A percentile compares a stretch with the other conserved stretches of the same genome.
phyloP scores from a whole-genome alignment of 306 rosid genomes.

The Dryas alaskensis region DNA sequence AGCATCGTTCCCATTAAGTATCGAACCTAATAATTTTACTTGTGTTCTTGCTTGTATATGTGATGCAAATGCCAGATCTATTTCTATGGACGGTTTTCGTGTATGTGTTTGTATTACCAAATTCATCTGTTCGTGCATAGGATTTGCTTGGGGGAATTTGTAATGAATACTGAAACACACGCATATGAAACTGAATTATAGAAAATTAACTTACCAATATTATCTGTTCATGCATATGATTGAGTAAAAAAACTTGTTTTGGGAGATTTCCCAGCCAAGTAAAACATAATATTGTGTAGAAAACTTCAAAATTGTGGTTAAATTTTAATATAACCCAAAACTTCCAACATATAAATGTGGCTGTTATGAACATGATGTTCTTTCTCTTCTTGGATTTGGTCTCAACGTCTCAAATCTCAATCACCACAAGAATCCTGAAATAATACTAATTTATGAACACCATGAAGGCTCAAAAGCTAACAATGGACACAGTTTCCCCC shows the following conservation, averaged over 20 bases:
- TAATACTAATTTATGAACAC: too few species aligned
- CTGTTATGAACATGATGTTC: too few species aligned
- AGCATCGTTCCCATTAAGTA: neutral
- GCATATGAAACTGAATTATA: neutral
- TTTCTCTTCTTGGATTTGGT: neutral
- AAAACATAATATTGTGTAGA: neutral
- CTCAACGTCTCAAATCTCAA: neutral
- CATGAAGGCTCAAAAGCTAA: neutral
- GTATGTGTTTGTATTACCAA: neutral
- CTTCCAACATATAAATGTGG: too few species aligned
- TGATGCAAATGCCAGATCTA: neutral
- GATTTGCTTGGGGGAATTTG: neutral
- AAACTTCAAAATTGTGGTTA: neutral
- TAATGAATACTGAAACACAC: neutral
- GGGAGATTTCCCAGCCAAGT: neutral
- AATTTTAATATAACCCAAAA: too few species aligned
- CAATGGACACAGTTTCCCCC: neutral
- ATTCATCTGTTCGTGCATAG: neutral
- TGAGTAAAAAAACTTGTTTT: neutral
- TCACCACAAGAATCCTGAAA: too few species aligned
- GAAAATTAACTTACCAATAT: neutral
- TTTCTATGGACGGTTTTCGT: neutral
- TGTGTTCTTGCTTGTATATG: conserved; percentile 7
- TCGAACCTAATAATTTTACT: neutral
- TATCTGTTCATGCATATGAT: too few species aligned